Percentiles rank a stretch among this genome's conserved stretches.
Conservation (phyloP, 169 alveolate species). For the Plasmodium gallinaceum region DNA sequence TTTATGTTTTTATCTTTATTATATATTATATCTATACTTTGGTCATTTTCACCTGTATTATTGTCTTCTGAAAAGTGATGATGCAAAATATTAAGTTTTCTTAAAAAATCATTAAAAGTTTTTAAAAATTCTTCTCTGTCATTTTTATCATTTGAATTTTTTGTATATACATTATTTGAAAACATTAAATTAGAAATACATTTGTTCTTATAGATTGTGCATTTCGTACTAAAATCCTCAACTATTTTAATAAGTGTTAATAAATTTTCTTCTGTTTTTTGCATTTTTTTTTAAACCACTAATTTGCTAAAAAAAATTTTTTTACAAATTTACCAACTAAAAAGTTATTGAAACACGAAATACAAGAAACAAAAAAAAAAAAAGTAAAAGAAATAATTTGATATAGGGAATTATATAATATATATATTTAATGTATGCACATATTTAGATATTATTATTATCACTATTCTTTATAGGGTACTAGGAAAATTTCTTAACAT, state of each 20-base stretch:
- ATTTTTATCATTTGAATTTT: constrained; percentile 35
- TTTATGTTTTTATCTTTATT: background rate
- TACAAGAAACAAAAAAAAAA: constrained; percentile 14
- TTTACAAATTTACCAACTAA: background rate
- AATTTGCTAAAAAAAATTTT: constrained; percentile 6
- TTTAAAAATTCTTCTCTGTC: constrained; percentile 21
- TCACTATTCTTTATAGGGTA: background rate
- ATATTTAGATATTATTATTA: background rate
- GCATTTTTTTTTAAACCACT: constrained; percentile 45
- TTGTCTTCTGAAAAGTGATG: constrained; percentile 22
- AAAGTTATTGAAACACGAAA: background rate
- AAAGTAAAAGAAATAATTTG: constrained; percentile 1
- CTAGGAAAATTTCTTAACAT: background rate
- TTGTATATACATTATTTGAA: constrained; percentile 30
- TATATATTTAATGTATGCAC: background rate
- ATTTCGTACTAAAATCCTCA: constrained; percentile 50
- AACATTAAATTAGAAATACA: constrained; percentile 4
- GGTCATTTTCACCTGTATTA: background rate
- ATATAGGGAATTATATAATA: background rate
- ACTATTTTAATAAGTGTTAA: constrained; percentile 42
- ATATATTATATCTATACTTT: constrained; percentile 1
- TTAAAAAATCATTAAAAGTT: constrained; percentile 30
- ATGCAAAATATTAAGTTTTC: constrained; percentile 15
- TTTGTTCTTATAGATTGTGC: constrained; percentile 46
- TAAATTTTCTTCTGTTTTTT: constrained; percentile 27